Percentiles rank a stretch among this genome's conserved stretches.
These are phyloP conservation scores for Pseudoturritis turrita DNA, from an alignment of 345 rosid genomes.

Conservation along the genomic window DNA sequence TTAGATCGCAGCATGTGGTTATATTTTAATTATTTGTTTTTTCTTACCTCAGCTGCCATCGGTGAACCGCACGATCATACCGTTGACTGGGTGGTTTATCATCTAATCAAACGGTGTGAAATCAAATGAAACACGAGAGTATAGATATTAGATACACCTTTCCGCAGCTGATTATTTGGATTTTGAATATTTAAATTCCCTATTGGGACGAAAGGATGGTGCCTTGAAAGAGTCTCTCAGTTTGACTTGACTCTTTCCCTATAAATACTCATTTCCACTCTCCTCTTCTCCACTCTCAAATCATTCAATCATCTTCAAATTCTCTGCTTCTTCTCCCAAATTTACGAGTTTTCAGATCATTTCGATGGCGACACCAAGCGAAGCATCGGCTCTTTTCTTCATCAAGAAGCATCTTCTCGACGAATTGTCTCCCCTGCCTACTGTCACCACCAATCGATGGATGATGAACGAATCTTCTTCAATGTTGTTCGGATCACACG, in stretches of 20 bases:
- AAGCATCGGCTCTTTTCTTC: constrained; percentile 40
- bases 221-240: constrained; percentile 15
- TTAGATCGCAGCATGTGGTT: not conserved
- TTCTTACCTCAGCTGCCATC: constrained; percentile 14
- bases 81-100: constrained; percentile 1
- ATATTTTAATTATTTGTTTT: not conserved
- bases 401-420: constrained; percentile 55
- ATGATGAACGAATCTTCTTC: constrained; percentile 15
- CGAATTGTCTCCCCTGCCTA: constrained; percentile 40
- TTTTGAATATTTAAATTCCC: not conserved
- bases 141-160: not conserved
- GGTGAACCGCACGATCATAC: constrained; percentile 16
- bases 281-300: constrained; percentile 24
- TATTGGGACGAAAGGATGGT: not conserved
- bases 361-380: constrained; percentile 38
- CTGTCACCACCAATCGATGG: constrained; percentile 10
- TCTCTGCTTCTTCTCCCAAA: not conserved
- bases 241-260: constrained; percentile 21
- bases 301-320: not conserved
- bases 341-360: not conserved
- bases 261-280: constrained; percentile 11
- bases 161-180: not conserved
- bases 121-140: not conserved
- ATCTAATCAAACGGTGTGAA: not conserved
- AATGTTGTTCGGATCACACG: not conserved